Conservation (phyloP, 352 stramenopile genomes). For the Phytophthora sansomeana region DNA sequence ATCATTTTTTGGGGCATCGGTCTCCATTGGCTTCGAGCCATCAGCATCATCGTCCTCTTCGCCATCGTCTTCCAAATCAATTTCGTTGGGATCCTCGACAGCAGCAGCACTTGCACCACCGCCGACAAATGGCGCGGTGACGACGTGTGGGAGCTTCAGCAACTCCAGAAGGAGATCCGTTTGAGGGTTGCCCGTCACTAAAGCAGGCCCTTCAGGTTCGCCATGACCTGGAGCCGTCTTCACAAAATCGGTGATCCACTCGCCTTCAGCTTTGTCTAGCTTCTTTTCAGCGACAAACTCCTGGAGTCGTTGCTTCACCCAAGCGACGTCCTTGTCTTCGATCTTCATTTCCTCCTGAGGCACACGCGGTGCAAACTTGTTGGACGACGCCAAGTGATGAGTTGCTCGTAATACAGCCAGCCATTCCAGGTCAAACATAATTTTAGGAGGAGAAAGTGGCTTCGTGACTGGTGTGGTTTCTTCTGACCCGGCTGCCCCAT, state of each 20-base stretch:
- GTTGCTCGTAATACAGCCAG: conserved; percentile 94
- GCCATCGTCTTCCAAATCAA: conserved; percentile 53
- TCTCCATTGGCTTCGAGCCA: conserved; percentile 30
- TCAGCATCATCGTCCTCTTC: conserved; percentile 19
- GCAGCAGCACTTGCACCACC: conserved; percentile 6
- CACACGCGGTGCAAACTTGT: conserved; percentile 70
- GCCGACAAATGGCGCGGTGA: conserved; percentile 91
- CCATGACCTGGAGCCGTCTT: conserved; percentile 76
- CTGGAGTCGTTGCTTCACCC: conserved; percentile 60
- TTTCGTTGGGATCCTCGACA: conserved; percentile 64
- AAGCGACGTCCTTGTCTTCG: conserved; percentile 78
- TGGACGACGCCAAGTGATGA: conserved; percentile 85
- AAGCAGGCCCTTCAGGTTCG: conserved; percentile 42
- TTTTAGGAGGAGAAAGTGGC: conserved; percentile 40
- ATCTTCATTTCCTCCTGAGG: conserved; percentile 81
- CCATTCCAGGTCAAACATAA: conserved; percentile 97
- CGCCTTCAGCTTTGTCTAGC: conserved; percentile 53
- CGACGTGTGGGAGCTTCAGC: conserved; percentile 93
- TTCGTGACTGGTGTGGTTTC: conserved; percentile 5
- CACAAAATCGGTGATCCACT: conserved; percentile 85
- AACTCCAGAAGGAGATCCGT: conserved; percentile 94
- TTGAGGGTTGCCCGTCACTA: conserved; percentile 92
- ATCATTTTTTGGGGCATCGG: conserved; percentile 8
- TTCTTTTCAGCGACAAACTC: conserved; percentile 66
- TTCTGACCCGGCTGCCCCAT: conserved; percentile 5